Evolutionary conservation across 345 rosid species (phyloP), one percentile per base, ranked within the genome.

Genomic region (Salix viminalis): DNA sequence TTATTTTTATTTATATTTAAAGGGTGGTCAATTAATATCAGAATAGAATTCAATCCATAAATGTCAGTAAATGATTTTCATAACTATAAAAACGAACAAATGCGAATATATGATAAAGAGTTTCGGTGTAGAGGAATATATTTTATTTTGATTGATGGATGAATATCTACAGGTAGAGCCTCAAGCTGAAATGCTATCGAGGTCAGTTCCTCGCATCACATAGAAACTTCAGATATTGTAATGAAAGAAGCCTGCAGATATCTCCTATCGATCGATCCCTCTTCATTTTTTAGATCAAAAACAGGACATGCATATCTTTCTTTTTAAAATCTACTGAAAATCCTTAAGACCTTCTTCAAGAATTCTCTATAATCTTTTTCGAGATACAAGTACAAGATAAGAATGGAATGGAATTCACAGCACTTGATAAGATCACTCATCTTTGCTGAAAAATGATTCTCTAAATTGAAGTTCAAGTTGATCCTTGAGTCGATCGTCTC

Each of bases 201-300:
- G 18, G 46, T 34, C 32, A 44, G 75, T n/a, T 71, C 66, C 46
- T 71, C 75, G 65, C 48, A 71, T 56, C 30, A n/a, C 66, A 71
- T 2, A 34, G 36, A 34, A 34, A 34, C 36, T 34, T 34, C 5
- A 34, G 36, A 34, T 34, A 34, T 34, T 34, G 36, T 34, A 34
- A 0, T 34, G 36, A 34, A 34, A 39, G 42, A 39, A 39, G 44
- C 44, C 13, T 2, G 12, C 44, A 10, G 0, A 41, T 41, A 41
- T 41, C 44, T 9, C 44, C 44, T 9, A 41, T 41, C 3, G 13
- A 9, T 41, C 13, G 3, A 2, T 41, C 13, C 12, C 60, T 19
- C 58, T 52, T 21, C n/a, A 19, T 52, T 52, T 21, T 52, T 7
- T 6, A 1, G 24, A 19, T 7, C 60, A 0, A 4, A 50, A 6